These are phyloP conservation scores for Styphnolobium japonicum DNA, from an alignment of 306 rosid genomes.

Conservation along the genomic window DNA sequence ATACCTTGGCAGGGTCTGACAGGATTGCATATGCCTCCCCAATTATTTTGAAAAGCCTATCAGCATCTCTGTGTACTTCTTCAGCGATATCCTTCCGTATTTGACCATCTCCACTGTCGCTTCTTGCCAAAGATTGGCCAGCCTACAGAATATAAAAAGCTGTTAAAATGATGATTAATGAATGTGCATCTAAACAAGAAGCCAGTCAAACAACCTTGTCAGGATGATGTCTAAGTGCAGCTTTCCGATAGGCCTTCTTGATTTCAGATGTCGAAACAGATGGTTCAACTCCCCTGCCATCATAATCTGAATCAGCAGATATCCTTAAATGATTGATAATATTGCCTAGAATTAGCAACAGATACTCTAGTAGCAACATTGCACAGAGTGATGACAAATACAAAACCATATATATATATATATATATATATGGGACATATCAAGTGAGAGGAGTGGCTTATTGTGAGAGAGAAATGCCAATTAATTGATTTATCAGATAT, in stretches of 20 bases:
- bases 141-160: slow-evolving; percentile 54
- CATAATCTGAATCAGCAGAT: slow-evolving; percentile 32
- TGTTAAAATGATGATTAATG: slow-evolving; percentile 13
- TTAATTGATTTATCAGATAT: no score
- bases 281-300: slow-evolving; percentile 86
- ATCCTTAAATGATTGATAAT: slow-evolving; percentile 6
- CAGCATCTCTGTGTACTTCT: slow-evolving; percentile 79
- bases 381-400: neutral
- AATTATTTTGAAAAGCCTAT: slow-evolving; percentile 81
- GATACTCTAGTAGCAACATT: neutral
- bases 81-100: slow-evolving; percentile 78
- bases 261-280: slow-evolving; percentile 80
- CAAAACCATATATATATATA: no score
- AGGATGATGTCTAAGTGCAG: slow-evolving; percentile 97
- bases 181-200: neutral
- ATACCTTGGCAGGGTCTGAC: slow-evolving; percentile 82
- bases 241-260: slow-evolving; percentile 97
- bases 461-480: no score
- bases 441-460: no score
- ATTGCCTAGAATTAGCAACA: slow-evolving; percentile 15
- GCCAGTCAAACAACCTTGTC: slow-evolving; percentile 66
- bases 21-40: slow-evolving; percentile 89
- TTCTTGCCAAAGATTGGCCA: slow-evolving; percentile 75
- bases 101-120: slow-evolving; percentile 72
- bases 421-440: no score